Evolutionary conservation across 2,329 filamentous ascomycete genomes (phyloP), one percentile per base, ranked within the genome.

Genomic region (Talaromyces verruculosus): DNA sequence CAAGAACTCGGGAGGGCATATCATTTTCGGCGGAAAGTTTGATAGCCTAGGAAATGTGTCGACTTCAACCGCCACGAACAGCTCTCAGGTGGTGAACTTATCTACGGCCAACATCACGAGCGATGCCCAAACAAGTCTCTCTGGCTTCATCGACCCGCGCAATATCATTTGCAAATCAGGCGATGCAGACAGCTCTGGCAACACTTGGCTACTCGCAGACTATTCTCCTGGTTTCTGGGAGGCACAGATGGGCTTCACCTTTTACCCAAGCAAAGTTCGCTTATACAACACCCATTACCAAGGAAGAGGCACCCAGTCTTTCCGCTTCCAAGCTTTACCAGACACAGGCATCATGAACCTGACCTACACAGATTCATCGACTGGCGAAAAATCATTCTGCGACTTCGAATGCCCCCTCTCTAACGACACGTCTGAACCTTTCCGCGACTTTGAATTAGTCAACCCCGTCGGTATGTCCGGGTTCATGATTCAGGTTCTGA

Each of bases 311-410:
- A 97, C 93, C 35, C 91, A 91, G 80, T 91, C 90, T 0, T 99
- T 92, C 81, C 88, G 93, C 66, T 96, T 92, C 75, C 92, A 91
- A 25, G 91, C 93, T 19, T 82, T 94, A 66, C 93, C 94, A 5
- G 87, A 94, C 73, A 89, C 91, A 68, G 95, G 95, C 62, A 97
- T 99, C 76, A 91, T 99, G 88, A 97, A 98, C 78, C 85, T 99
- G 74, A 96, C 93, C 43, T 98, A 95, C 72, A 88, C 89, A 69
- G 92, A 98, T 73, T 89, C 90, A 28, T 81, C 76, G 45, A 90
- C 87, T 1, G 90, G 90, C 30, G 81, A 86, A 61, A 89, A 89
- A 64, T 79, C 82, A 35, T 88, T 85, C 65, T 99, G 95, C 79
- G 92, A 93, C 63, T 89, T 88, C 68, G 85, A 87, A 73, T 99